Conservation (phyloP, 164 flowering plant genomes). For the Nymphaea thermarum region DNA sequence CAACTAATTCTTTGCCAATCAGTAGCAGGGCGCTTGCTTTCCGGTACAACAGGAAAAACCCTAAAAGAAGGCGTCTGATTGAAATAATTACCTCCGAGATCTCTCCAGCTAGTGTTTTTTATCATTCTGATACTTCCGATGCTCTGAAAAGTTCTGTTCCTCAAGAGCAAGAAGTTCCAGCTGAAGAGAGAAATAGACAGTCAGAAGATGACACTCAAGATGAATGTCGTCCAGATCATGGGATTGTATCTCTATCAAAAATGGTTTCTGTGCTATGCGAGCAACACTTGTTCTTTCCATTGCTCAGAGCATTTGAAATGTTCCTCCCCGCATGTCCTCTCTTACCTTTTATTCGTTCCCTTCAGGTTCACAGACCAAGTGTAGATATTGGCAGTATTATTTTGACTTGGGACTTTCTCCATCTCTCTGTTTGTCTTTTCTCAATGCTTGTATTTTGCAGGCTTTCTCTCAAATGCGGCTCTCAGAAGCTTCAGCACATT, state of each 20-base stretch:
- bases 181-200: slow-evolving; percentile 24
- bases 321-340: slow-evolving; percentile 91
- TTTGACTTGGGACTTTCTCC: neutral
- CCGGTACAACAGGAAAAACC: slow-evolving; percentile 65
- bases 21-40: slow-evolving; percentile 28
- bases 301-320: slow-evolving; percentile 93
- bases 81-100: slow-evolving; percentile 21
- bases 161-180: slow-evolving; percentile 18
- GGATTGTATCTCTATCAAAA: slow-evolving; percentile 50
- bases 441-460: slow-evolving; percentile 19
- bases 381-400: neutral
- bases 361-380: slow-evolving; percentile 49
- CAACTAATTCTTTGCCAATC: slow-evolving; percentile 45
- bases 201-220: slow-evolving; percentile 18
- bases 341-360: slow-evolving; percentile 84
- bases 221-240: slow-evolving; percentile 41
- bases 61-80: slow-evolving; percentile 68
- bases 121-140: slow-evolving; percentile 17
- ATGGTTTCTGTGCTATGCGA: slow-evolving; percentile 95
- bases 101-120: slow-evolving; percentile 11
- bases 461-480: slow-evolving; percentile 98
- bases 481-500: slow-evolving; percentile 90
- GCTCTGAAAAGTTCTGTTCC: slow-evolving; percentile 12
- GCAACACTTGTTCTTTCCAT: slow-evolving; percentile 75
- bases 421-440: neutral